Percentiles rank a stretch among this genome's conserved stretches.
Evolutionary conservation across 2,329 filamentous ascomycete genomes (phyloP).

Genomic region (Fusarium odoratissimum): DNA sequence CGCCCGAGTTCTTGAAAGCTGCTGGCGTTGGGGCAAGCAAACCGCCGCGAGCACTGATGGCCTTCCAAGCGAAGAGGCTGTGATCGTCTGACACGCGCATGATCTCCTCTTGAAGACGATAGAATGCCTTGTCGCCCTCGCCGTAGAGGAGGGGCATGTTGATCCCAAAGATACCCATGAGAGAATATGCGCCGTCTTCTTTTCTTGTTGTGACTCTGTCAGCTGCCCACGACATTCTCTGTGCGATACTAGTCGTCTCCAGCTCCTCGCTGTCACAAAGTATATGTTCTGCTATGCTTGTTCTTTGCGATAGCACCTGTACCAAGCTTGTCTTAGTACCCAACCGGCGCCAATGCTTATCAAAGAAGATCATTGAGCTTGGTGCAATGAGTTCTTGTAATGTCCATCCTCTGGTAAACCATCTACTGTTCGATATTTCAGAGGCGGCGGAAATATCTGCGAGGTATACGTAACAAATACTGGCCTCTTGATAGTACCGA

Average conservation of each 20-base stretch:
- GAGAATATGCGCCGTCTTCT: slow-evolving; percentile 5
- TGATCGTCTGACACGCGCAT: slow-evolving; percentile 5
- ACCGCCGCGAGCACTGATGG: rapidly evolving
- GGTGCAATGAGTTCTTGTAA: slow-evolving; percentile 15
- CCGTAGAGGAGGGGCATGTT: slow-evolving; percentile 12
- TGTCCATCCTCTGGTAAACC: slow-evolving; percentile 29
- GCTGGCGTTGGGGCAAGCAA: neutral
- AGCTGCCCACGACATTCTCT: slow-evolving; percentile 19
- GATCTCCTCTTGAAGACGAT: slow-evolving; percentile 12
- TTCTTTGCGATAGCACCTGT: rapidly evolving
- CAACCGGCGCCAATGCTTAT: neutral
- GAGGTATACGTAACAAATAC: slow-evolving; percentile 25
- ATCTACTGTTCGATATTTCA: neutral
- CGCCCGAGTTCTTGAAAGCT: neutral
- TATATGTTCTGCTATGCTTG: neutral
- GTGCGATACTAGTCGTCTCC: neutral
- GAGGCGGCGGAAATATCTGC: neutral
- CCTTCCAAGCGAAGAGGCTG: slow-evolving; percentile 5
- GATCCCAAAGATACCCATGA: slow-evolving; percentile 6
- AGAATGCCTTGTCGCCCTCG: slow-evolving; percentile 7
- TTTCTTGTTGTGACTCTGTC: neutral
- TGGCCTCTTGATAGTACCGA: slow-evolving; percentile 27
- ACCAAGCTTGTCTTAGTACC: neutral
- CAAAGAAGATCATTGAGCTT: neutral
- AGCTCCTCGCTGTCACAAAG: neutral